Conservation (phyloP, 106 monocot genomes). For the Acorus gramineus region DNA sequence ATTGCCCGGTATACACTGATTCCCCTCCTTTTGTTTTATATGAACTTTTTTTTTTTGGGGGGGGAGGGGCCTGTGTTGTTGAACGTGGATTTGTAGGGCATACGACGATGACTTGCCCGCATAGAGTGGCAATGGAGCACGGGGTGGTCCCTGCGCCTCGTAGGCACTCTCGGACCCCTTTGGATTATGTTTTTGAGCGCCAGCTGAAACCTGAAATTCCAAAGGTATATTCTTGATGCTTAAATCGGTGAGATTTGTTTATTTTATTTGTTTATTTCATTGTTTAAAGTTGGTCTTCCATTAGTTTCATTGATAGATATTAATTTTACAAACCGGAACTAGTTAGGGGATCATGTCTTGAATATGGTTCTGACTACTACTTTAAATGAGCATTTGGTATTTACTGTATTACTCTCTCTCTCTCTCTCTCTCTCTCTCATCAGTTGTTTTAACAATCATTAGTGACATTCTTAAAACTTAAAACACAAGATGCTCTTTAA, state of each 20-base stretch:
- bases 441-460: too few species aligned
- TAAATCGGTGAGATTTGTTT: background rate
- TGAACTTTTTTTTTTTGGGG: background rate
- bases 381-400: too few species aligned
- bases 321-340: too few species aligned
- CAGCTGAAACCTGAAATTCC: constrained; percentile 45
- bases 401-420: too few species aligned
- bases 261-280: too few species aligned
- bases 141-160: constrained; percentile 39
- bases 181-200: constrained; percentile 71
- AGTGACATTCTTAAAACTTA: too few species aligned
- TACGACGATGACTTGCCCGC: constrained; percentile 84
- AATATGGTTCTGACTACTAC: too few species aligned
- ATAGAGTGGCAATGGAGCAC: constrained; percentile 66
- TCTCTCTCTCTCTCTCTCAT: too few species aligned
- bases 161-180: constrained; percentile 32
- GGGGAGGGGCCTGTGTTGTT: background rate
- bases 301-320: too few species aligned
- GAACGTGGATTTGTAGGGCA: constrained; percentile 33
- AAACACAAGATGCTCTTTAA: too few species aligned
- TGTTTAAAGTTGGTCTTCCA: too few species aligned
- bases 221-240: constrained; percentile 21
- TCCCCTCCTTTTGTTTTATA: background rate
- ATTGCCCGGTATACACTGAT: constrained; percentile 43
- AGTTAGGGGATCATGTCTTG: too few species aligned